Percentiles rank a stretch among this genome's conserved stretches.
These are phyloP conservation scores for Hypoxylon sp. DNA, from an alignment of 2,329 filamentous ascomycete species.

Conservation along the genomic window DNA sequence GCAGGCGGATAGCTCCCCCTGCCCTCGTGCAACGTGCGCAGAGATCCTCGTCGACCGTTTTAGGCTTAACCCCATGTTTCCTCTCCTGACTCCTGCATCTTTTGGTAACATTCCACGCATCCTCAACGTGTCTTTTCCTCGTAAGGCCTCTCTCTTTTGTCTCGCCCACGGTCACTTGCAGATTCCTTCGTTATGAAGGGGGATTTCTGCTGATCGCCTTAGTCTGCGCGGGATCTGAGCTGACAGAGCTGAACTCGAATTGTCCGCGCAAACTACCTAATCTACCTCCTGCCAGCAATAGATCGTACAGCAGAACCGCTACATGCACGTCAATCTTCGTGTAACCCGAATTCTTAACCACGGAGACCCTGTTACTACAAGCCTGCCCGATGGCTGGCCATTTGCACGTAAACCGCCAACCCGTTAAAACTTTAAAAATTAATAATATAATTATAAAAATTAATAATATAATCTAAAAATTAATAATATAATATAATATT, in stretches of 20 bases:
- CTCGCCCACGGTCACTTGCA: conserved; percentile 18
- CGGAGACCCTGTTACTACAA: conserved; percentile 4
- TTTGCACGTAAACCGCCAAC: too few species aligned
- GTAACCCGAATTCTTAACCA: conserved; percentile 24
- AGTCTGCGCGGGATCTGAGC: conserved; percentile 20
- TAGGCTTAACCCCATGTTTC: conserved; percentile 33
- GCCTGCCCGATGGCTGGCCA: background rate
- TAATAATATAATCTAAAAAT: too few species aligned
- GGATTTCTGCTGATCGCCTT: conserved; percentile 19
- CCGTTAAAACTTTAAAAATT: too few species aligned
- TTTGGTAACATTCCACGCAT: conserved; percentile 37
- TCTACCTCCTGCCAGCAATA: conserved; percentile 2
- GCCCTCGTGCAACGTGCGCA: conserved; percentile 33
- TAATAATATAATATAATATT: too few species aligned
- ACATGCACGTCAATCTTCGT: conserved; percentile 31
- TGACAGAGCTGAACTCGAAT: conserved; percentile 20
- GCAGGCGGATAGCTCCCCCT: conserved; percentile 38
- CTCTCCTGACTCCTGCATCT: conserved; percentile 46
- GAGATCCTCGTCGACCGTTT: conserved; percentile 36
- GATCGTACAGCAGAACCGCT: conserved; percentile 30
- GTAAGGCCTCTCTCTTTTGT: conserved; percentile 12
- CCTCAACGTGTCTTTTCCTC: conserved; percentile 26
- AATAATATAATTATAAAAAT: too few species aligned
- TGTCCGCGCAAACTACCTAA: conserved; percentile 1
- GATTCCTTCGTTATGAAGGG: conserved; percentile 22